phyloP scores from a whole-genome alignment of 2,329 filamentous ascomycete genomes.

The Calonectria hawksworthii region DNA sequence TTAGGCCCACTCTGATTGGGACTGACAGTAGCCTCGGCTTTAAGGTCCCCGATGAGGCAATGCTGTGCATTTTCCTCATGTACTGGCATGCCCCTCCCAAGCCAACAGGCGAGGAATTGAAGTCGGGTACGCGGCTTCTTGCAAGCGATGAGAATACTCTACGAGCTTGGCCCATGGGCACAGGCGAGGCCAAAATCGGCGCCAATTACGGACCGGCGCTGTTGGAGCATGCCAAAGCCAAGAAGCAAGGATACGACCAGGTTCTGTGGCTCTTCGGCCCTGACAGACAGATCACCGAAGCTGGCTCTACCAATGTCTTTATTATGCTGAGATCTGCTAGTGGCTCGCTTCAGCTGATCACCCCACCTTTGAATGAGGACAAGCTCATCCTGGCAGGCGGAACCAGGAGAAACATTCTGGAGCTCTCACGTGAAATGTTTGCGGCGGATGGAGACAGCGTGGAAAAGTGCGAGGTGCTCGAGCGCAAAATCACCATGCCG shows the following conservation, averaged over 20 bases:
- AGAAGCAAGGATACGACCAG: not conserved
- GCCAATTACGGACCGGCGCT: not conserved
- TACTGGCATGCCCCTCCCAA: not conserved
- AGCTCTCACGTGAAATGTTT: not conserved
- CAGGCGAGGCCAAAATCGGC: not conserved
- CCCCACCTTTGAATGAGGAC: not conserved
- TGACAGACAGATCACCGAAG: not conserved
- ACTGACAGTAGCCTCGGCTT: not conserved
- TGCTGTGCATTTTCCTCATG: not conserved
- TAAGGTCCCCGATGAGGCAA: not conserved
- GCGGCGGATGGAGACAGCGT: not conserved
- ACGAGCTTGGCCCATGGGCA: not conserved
- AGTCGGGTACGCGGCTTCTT: not conserved
- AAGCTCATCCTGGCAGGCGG: not conserved
- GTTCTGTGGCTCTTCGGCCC: not conserved
- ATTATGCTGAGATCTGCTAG: not conserved
- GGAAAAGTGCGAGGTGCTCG: not conserved
- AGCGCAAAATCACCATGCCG: not conserved
- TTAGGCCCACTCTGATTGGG: not conserved
- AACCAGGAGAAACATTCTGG: not conserved
- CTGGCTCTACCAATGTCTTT: not conserved
- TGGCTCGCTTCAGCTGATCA: not conserved
- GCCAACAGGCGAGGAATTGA: not conserved
- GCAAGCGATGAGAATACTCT: not conserved
- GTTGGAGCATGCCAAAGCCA: not conserved